Evolutionary conservation across 2,329 filamentous ascomycete genomes (phyloP), one percentile per base, ranked within the genome.

Genomic region (Fulvia fulva): DNA sequence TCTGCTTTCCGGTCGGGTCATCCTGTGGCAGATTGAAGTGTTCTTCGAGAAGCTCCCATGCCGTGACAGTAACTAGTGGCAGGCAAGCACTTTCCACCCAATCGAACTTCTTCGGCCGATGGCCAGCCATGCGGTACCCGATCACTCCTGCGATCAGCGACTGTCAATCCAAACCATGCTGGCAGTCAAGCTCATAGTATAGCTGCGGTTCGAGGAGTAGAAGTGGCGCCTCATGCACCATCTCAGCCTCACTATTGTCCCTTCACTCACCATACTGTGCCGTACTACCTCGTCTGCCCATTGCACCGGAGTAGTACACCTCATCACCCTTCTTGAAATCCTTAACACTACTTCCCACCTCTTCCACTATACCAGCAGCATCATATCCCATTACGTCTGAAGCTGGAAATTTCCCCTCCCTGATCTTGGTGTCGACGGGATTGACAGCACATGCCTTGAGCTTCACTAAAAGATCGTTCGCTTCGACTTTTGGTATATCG

Each of bases 1-100:
- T 54, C 73, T 25, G 72, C 69, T n/a, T 73, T 61, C 57, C 60
- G 1, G 34, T 43, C 1, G 51, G 52, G 56, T 77, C 74, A 2
- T 68, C 70, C 50, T 71, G 65, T 19, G 65, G 53, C 25, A 76
- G 71, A 49, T 81, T 74, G 55, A 78, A 66, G 21, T 75, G 68
- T 59, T 79, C 76, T 2, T 76, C 71, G 22, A 80, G 69, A 3
- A 76, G 70, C 63, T 79, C 73, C 58, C 73, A 78, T 2, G 77
- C 77, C 1, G 77, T 79, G 19, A 74, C 71, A 62, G 72, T 78
- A 0, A 76, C 78, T 57, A 80, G 56, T 3, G 76, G 76, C 71
- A 79, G 71, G n/a, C 71, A 73, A 21, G 77, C 77, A 7, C 77
- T 71, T 61, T 77, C 66, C 7, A 73, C 70, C 51, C 73, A 76